Percentiles rank a stretch among this genome's conserved stretches.
phyloP scores from a whole-genome alignment of 2,329 filamentous ascomycete species.

The Sarocladium kiliense region DNA sequence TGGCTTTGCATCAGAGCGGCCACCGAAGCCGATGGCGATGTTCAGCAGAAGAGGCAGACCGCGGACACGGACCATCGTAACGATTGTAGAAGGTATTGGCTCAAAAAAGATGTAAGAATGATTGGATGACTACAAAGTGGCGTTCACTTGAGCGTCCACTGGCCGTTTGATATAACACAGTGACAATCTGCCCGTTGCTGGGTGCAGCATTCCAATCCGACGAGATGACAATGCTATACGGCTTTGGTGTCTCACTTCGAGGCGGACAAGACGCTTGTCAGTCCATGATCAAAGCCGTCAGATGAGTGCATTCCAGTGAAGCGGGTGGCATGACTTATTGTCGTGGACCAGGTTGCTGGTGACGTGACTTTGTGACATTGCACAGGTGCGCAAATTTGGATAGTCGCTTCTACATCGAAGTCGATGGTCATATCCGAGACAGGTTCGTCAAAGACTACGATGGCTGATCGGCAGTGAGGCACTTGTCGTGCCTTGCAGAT shows the following conservation, averaged over 20 bases:
- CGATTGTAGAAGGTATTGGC: background rate
- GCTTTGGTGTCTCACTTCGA: background rate
- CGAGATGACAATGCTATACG: background rate
- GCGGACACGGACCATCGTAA: constrained; percentile 3
- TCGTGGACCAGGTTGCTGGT: background rate
- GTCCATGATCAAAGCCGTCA: background rate
- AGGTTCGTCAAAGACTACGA: background rate
- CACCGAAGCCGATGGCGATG: background rate
- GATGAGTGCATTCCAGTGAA: background rate
- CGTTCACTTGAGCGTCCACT: background rate
- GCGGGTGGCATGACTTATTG: background rate
- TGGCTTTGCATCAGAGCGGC: background rate
- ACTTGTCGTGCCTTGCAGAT: background rate
- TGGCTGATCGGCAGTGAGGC: background rate
- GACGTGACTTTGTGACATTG: background rate
- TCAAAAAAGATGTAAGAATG: background rate
- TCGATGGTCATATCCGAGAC: background rate
- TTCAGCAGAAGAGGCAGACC: background rate
- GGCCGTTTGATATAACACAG: background rate
- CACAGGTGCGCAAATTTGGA: background rate
- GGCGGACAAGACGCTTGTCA: background rate
- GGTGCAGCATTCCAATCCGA: constrained; percentile 4
- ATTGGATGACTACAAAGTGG: background rate
- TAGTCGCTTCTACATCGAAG: background rate
- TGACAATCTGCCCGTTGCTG: background rate